Base-by-base conservation (phyloP, 257 asterid species). In the Solanum dulcamara region DNA sequence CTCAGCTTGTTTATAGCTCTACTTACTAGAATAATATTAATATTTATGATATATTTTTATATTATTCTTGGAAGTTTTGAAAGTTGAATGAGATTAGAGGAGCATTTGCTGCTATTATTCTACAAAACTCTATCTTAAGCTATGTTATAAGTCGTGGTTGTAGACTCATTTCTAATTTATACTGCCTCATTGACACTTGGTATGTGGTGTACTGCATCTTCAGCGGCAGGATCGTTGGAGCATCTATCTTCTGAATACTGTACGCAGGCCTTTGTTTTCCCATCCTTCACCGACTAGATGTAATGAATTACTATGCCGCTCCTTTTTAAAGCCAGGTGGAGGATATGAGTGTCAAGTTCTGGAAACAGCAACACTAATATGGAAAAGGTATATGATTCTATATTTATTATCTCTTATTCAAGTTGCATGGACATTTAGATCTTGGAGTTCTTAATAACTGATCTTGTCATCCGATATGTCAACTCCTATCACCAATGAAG, bases 191-290 rank as follows among this genome's bases (percentile, higher is more conserved):
- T 48, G 85, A 42, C 62, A 53, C 80, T 68, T 15, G 85, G 75
- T 62, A 48, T 81, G 82, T 77, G 60, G 9, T 66, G 46, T 44
- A 66, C 80, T 80, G 70, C 70, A 77, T 83, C 57, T 85, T 84
- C 85, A 90, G 93, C 84, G 82, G 68, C 90, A 83, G 84, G 89
- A 86, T 87, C 85, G 88, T 60, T 89, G 88, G 87, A 84, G 85
- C 85, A 81, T 86, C 80, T 70, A 86, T 59, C 72, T 87, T 51
- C 66, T 81, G 66, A 89, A 75, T 77, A 74, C 82, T 83, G 83
- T 51, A 32, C 77, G 40, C 38, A 86, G 88, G 55, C 87, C 87
- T 44, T 64, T 51, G 30, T 82, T 62, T 82, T 46, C 12, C 13
- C 51, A 84, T 81, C 84, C 60, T 50, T 62, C 64, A 74, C 38